Conservation (phyloP, 2,329 filamentous ascomycete species). For the Elsinoe arachidis region DNA sequence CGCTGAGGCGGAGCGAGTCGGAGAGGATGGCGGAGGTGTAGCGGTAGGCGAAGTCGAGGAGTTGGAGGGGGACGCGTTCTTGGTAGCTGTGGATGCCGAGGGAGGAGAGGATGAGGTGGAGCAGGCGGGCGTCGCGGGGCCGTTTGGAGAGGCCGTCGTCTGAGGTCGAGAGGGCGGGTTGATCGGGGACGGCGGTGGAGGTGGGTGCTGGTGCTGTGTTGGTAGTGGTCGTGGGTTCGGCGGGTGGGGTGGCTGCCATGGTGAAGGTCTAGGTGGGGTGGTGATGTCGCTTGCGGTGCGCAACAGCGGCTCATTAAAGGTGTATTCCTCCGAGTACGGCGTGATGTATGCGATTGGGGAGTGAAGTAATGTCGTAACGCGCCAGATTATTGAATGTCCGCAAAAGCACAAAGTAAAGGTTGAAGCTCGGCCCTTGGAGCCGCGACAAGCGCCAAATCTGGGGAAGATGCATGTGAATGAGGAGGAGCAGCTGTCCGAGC, state of each 20-base stretch:
- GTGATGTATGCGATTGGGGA: not conserved
- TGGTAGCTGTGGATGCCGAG: conserved; percentile 75
- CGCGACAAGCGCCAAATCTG: conserved; percentile 10
- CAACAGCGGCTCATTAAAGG: not conserved
- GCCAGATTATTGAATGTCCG: no score
- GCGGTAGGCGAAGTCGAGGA: conserved; percentile 80
- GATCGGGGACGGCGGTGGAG: conserved; percentile 19
- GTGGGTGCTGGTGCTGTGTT: conserved; percentile 12
- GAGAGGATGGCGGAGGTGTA: conserved; percentile 64
- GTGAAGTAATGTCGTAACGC: not conserved
- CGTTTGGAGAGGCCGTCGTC: conserved; percentile 39
- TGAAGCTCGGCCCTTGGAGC: conserved; percentile 8
- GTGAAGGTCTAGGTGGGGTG: conserved; percentile 4
- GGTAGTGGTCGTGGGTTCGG: conserved; percentile 15
- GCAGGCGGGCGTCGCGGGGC: conserved; percentile 68
- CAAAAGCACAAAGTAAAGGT: not conserved
- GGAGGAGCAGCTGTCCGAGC: not conserved
- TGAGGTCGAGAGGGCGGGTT: conserved; percentile 25
- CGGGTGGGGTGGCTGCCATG: conserved; percentile 17
- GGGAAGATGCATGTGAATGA: conserved; percentile 10
- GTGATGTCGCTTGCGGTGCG: not conserved
- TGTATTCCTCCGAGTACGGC: not conserved
- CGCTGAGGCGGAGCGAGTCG: conserved; percentile 60
- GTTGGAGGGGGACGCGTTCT: conserved; percentile 69
- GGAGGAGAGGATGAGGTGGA: conserved; percentile 70